Percentiles rank a stretch among this genome's conserved stretches.
Conservation (phyloP, 2,329 filamentous ascomycete species). For the Endothia cerciana region DNA sequence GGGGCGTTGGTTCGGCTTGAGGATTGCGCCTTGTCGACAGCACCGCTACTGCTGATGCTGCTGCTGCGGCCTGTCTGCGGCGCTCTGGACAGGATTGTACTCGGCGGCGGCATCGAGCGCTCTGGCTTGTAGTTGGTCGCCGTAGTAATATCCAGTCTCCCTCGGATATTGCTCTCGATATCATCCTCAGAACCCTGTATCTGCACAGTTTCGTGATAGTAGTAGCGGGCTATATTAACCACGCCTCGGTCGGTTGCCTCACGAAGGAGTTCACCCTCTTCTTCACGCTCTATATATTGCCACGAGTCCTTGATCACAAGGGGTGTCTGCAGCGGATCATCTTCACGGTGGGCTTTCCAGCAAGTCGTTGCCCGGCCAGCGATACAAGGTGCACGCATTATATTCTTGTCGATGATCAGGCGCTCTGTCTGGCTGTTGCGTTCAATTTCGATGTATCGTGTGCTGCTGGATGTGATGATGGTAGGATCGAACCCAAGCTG, state of each 20-base stretch:
- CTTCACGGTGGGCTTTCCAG: slow-evolving; percentile 44
- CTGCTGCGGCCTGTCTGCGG: slow-evolving; percentile 30
- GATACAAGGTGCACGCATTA: slow-evolving; percentile 40
- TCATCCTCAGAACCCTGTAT: slow-evolving; percentile 24
- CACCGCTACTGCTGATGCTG: slow-evolving; percentile 28
- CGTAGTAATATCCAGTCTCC: slow-evolving; percentile 39
- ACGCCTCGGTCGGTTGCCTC: slow-evolving; percentile 35
- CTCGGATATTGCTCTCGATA: slow-evolving; percentile 40
- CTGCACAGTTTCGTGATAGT: slow-evolving; percentile 22
- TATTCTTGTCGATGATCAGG: slow-evolving; percentile 44
- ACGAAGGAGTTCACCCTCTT: slow-evolving; percentile 41
- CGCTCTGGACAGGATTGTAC: too few species aligned
- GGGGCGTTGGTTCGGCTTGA: too few species aligned
- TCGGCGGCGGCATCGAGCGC: slow-evolving; percentile 24
- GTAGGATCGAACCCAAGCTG: slow-evolving; percentile 50
- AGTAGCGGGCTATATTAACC: slow-evolving; percentile 22
- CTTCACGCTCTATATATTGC: slow-evolving; percentile 41
- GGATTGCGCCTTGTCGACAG: too few species aligned
- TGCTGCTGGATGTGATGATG: slow-evolving; percentile 39
- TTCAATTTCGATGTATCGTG: slow-evolving; percentile 43
- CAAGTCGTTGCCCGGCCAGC: slow-evolving; percentile 45
- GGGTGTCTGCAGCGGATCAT: slow-evolving; percentile 32
- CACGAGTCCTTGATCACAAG: slow-evolving; percentile 47
- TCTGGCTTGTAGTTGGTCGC: slow-evolving; percentile 39
- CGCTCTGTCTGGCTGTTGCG: slow-evolving; percentile 42